Evolutionary conservation across 345 rosid species (phyloP), one percentile per base, ranked within the genome.

Genomic region (Raphanus raphanistrum): DNA sequence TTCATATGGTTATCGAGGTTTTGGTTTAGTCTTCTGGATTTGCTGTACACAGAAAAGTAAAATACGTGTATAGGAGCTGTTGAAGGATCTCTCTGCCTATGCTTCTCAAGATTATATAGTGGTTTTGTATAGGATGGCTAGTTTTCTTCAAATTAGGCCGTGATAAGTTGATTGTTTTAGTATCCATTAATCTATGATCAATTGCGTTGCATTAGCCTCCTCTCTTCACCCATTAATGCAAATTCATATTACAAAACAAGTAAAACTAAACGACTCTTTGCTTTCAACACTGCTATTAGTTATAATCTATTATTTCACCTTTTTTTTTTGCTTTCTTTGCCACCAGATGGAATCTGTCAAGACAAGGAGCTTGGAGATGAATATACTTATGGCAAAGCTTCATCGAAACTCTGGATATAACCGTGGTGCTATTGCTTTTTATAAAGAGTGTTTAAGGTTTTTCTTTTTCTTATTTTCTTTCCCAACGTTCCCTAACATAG

Each of bases 271-370:
- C 4, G 50, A 60, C 25, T 31, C 12, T 26, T 69, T 33, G 58
- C 43, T 62, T 70, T 8, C 36, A 21, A 32, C 57, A 64, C 29
- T 66, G n/a, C 31, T 2, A 29, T 9, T 68, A 54, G 41, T 54
- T 68, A 21, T 41, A 68, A 62, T 68, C n/a, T 41, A 2, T 54
- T 25, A 31, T 31, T 75, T 29, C 63, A 2, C 15, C 11, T 59
- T n/a, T 32, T 63, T 9, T 48, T 72, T n/a, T n/a, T n/a, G n/a
- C 45, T 70, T 60, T 72, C n/a, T 78, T 27, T 76, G 66, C 64
- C 81, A 95, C 64, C 81, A 95, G 99, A 87, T 95, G 90, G 99
- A 92, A 73, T 94, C 98, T 43, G 85, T 89, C 85, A 95, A 95
- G 88, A 86, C 92, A 27, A 88, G 99, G 79, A 95, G 84, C 83